These are phyloP conservation scores for Phytophthora pseudosyringae DNA, from an alignment of 352 stramenopile species.

Conservation along the genomic window DNA sequence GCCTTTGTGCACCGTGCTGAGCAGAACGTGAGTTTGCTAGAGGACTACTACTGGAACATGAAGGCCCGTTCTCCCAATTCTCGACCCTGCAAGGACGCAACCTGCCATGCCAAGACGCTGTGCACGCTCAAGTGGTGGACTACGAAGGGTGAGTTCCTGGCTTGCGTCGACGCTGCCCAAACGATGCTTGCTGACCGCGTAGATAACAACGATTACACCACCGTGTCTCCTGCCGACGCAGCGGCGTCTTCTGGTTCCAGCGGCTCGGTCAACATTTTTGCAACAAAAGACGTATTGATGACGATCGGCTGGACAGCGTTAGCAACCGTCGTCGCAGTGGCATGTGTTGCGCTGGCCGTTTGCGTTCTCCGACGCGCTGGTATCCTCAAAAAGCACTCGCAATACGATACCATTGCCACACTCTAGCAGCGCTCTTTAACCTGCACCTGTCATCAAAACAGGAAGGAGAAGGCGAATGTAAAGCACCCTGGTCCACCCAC, in stretches of 20 bases:
- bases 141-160: conserved; percentile 71
- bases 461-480: conserved; percentile 3
- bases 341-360: conserved; percentile 43
- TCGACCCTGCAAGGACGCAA: conserved; percentile 45
- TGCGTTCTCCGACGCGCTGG: conserved; percentile 43
- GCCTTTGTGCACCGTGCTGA: conserved; percentile 57
- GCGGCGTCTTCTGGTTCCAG: conserved; percentile 17
- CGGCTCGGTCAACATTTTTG: conserved; percentile 8
- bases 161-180: conserved; percentile 55
- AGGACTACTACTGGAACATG: conserved; percentile 87
- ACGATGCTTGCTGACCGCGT: conserved; percentile 7
- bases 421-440: conserved; percentile 35
- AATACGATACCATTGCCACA: conserved; percentile 62
- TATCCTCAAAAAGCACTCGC: conserved; percentile 43
- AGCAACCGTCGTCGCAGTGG: conserved; percentile 42
- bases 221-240: conserved; percentile 5
- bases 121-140: conserved; percentile 89
- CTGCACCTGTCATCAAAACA: conserved; percentile 17
- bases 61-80: conserved; percentile 71
- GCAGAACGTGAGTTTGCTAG: conserved; percentile 57
- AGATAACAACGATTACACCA: background rate
- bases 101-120: conserved; percentile 69
- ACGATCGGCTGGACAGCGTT: conserved; percentile 59
- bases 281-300: conserved; percentile 42
- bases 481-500: background rate